Evolutionary conservation across 2,329 filamentous ascomycete species (phyloP).

Genomic region (Coniochaeta sp.): DNA sequence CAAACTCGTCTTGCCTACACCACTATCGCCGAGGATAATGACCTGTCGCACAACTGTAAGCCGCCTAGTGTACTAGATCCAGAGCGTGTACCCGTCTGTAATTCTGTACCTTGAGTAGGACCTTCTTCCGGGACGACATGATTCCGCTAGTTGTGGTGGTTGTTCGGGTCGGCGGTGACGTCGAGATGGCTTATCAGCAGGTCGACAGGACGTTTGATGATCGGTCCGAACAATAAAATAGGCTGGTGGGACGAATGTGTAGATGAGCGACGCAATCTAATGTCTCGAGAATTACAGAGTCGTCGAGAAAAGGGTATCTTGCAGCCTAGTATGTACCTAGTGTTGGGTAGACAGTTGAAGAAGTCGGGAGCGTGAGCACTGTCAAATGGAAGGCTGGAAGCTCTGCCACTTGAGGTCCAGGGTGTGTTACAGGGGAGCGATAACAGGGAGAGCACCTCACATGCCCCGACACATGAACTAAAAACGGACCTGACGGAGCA

Average conservation of each 20-base stretch:
- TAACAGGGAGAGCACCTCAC: background rate
- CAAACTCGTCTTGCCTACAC: constrained; percentile 98
- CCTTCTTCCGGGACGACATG: constrained; percentile 84
- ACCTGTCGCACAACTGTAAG: constrained; percentile 51
- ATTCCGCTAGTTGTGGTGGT: constrained; percentile 14
- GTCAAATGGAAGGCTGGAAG: background rate
- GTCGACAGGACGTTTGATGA: background rate
- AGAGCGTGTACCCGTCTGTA: background rate
- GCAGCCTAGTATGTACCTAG: background rate
- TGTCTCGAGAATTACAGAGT: background rate
- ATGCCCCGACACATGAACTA: background rate
- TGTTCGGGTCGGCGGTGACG: background rate
- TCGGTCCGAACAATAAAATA: background rate
- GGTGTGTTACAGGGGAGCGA: background rate
- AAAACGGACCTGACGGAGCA: background rate
- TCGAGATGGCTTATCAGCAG: background rate
- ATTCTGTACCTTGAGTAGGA: constrained; percentile 69
- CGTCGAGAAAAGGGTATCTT: background rate
- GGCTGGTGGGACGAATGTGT: background rate
- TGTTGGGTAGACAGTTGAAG: background rate
- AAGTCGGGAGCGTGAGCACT: background rate
- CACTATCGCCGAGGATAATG: constrained; percentile 97
- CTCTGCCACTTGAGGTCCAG: background rate
- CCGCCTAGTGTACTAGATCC: constrained; percentile 3
- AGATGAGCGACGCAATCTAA: background rate